Base-by-base conservation (phyloP, 2,329 filamentous ascomycete genomes). In the Colletotrichum lentis region DNA sequence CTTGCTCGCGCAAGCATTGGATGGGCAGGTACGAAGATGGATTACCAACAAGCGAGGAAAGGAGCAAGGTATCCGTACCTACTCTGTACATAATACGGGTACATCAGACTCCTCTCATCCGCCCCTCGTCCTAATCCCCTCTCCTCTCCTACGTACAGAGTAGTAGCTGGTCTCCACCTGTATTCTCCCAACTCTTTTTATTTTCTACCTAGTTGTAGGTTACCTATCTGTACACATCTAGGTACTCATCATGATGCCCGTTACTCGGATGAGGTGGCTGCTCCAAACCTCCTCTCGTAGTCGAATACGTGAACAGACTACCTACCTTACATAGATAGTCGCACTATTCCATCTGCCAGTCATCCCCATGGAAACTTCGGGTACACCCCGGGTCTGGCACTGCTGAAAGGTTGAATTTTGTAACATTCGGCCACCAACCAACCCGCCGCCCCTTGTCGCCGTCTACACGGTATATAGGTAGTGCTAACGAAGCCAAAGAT, bases 1-100 rank as follows among this genome's bases (percentile, higher is more conserved):
- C 7, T 49, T 39, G 31, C 43, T 27, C 18, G 63, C 31, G 49
- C 61, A 62, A 59, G 50, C 56, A 59, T 46, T 59, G 56, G 56
- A 49, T 46, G 56, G 56, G 39, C 49, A 53, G 50, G 50, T 47
- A 49, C 46, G 44, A 27, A 24, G 24, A 24, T 49, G 27, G 27
- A 59, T 49, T 27, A 18, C 27, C 31, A 59, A 27, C n/a, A 49
- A 59, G 24, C 39, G n/a, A 20, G 56, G 31, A 58, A 58, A 31
- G 27, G 35, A 20, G 27, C 39, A 46, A 47, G 55, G 27, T 22
- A 58, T n/a, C 2, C 2, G 4, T 24, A 24, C 24, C n/a, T n/a
- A n/a, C n/a, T n/a, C n/a, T n/a, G 24, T 22, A 58, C 27, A 44
- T 47, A 52, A 16, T 8, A n/a, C 44, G 31, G 31, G 31, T 35